These are phyloP conservation scores for Gyromitra esculenta DNA, from an alignment of 2,329 filamentous ascomycete genomes.

Conservation along the genomic window DNA sequence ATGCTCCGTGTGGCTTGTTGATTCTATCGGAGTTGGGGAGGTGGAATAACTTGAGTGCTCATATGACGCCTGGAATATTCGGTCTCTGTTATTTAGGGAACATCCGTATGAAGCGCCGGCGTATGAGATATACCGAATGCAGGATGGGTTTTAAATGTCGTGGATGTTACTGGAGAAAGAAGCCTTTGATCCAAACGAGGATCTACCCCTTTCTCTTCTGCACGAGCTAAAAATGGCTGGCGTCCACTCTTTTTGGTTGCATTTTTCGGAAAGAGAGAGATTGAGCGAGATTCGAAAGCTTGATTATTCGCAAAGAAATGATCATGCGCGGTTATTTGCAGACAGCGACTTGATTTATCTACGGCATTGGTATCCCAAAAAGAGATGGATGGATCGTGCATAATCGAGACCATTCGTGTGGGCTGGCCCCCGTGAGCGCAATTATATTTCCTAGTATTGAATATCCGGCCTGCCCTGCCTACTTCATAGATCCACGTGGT, in stretches of 20 bases:
- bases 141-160: slow-evolving; percentile 63
- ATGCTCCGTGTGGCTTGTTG: slow-evolving; percentile 2
- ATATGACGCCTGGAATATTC: neutral
- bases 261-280: slow-evolving; percentile 1
- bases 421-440: slow-evolving; percentile 18
- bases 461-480: neutral
- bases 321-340: slow-evolving; percentile 12
- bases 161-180: slow-evolving; percentile 2
- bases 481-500: slow-evolving; percentile 17
- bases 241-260: slow-evolving; percentile 3
- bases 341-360: slow-evolving; percentile 39
- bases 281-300: slow-evolving; percentile 15
- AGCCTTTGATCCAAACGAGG: neutral
- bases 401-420: neutral
- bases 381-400: slow-evolving; percentile 8
- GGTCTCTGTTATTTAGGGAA: slow-evolving; percentile 56
- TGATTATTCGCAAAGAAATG: neutral
- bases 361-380: slow-evolving; percentile 18
- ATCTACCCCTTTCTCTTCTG: neutral
- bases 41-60: neutral
- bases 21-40: neutral
- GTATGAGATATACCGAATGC: slow-evolving; percentile 64
- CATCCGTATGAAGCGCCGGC: slow-evolving; percentile 68
- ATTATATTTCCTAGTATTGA: slow-evolving; percentile 16
- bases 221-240: neutral